Conservation (phyloP, 2,329 filamentous ascomycete species). For the Talaromyces amestolkiae region DNA sequence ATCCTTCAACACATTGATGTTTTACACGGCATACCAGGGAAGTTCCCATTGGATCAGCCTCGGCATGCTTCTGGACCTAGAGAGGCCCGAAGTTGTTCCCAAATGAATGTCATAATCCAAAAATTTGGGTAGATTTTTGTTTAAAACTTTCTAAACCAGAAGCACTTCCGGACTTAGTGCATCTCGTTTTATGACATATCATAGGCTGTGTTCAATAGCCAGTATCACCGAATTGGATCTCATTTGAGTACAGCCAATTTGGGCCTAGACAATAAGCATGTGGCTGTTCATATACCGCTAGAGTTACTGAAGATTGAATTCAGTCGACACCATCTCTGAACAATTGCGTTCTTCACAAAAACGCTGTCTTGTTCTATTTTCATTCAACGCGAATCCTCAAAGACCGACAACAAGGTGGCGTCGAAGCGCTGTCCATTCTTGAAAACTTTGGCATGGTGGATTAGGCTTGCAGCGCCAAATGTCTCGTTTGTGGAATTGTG, state of each 20-base stretch:
- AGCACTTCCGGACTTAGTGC: not conserved
- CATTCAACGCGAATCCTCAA: not conserved
- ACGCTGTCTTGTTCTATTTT: not conserved
- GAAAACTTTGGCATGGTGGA: slow-evolving; percentile 23
- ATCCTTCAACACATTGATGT: not conserved
- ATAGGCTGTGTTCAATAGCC: not conserved
- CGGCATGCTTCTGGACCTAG: not conserved
- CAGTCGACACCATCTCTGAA: too few species aligned
- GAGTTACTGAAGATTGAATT: not conserved
- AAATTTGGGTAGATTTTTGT: too few species aligned
- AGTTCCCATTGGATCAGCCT: not conserved
- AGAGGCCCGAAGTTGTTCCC: not conserved
- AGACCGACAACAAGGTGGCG: not conserved
- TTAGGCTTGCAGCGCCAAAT: slow-evolving; percentile 35
- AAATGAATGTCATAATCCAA: not conserved
- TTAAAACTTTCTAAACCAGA: not conserved
- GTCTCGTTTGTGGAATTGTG: slow-evolving; percentile 40
- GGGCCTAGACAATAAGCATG: not conserved
- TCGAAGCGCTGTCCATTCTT: not conserved
- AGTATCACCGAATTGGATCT: not conserved
- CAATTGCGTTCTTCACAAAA: not conserved
- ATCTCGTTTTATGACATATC: not conserved
- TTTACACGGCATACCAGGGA: not conserved
- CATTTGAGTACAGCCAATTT: not conserved
- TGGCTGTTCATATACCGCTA: not conserved